Base-by-base conservation (phyloP, 331 rosid genomes). In the Quercus lobata region DNA sequence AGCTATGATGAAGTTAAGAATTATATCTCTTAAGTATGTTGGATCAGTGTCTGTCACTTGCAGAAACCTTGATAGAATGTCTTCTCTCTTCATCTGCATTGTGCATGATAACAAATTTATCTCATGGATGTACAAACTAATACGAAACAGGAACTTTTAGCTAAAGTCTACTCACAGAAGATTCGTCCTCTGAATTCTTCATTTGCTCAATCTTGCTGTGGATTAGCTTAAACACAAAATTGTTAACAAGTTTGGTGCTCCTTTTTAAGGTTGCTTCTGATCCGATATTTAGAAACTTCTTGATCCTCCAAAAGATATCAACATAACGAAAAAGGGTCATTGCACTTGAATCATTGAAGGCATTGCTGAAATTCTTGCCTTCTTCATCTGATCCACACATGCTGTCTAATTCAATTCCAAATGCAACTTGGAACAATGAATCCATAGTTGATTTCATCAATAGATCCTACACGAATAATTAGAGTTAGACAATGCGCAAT, bases 361-460 rank as follows among this genome's bases (percentile, higher is more conserved):
- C 93, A 18, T 77, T 73, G 2, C 89, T 83, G 75, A 94, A 94
- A 1, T 14, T 87, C 78, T 62, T 90, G 46, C 91, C 90, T 86
- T 93, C 99, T 86, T 95, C 89, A 76, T 19, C 85, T 85, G 97
- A 81, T 81, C 90, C 98, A 80, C 97, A 88, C 89, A 93, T 85
- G 87, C 86, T 93, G 84, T 89, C 93, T 53, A 93, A 86, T 79
- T 91, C 96, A 76, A 75, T 76, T 73, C 99, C 99, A 78, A 95
- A 91, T 86, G 92, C 92, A 73, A 91, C 96, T 90, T 93, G 87
- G 83, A 93, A 90, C 44, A 93, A 86, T 57, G 99, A 93, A 86
- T 95, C 98, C 83, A 93, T 68, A n/a, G 90, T 72, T 81, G 97
- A 87, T 78, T 86, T 91, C 94, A 89, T 91, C 4, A 91, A 72